Evolutionary conservation across 108 stramenopile species (phyloP).

Genomic region (Cyclotella cryptica): DNA sequence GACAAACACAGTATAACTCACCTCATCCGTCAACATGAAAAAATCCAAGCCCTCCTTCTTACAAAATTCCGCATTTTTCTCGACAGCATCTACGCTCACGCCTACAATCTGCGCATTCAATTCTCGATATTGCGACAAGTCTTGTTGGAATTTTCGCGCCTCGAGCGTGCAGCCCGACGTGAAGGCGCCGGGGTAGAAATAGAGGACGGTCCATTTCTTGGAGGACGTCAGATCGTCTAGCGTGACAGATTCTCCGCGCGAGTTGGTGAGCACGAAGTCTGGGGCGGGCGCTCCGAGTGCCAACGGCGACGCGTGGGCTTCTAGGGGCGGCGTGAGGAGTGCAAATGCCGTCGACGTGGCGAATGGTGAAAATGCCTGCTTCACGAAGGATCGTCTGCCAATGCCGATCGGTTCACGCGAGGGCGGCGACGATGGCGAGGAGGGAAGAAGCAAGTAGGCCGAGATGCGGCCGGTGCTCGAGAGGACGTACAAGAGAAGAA

Average conservation of each 20-base stretch:
- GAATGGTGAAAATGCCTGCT: too few species aligned
- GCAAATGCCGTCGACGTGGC: too few species aligned
- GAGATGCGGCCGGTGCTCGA: too few species aligned
- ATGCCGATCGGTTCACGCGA: too few species aligned
- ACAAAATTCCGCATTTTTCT: constrained; percentile 87
- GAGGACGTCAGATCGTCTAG: constrained; percentile 46
- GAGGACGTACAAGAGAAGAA: too few species aligned
- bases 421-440: too few species aligned
- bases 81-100: constrained; percentile 80
- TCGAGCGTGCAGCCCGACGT: constrained; percentile 85
- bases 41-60: constrained; percentile 71
- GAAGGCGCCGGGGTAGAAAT: constrained; percentile 91
- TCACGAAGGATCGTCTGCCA: too few species aligned
- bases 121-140: constrained; percentile 56
- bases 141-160: constrained; percentile 74
- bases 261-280: constrained; percentile 71
- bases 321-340: too few species aligned
- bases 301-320: too few species aligned
- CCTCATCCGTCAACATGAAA: constrained; percentile 74
- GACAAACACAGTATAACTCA: background rate
- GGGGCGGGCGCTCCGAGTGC: constrained; percentile 60
- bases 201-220: constrained; percentile 78
- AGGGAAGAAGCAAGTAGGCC: too few species aligned
- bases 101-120: constrained; percentile 81
- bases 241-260: constrained; percentile 58